phyloP scores from a whole-genome alignment of 768 basidiomycete genomes.

The Cyclocybe cylindracea region DNA sequence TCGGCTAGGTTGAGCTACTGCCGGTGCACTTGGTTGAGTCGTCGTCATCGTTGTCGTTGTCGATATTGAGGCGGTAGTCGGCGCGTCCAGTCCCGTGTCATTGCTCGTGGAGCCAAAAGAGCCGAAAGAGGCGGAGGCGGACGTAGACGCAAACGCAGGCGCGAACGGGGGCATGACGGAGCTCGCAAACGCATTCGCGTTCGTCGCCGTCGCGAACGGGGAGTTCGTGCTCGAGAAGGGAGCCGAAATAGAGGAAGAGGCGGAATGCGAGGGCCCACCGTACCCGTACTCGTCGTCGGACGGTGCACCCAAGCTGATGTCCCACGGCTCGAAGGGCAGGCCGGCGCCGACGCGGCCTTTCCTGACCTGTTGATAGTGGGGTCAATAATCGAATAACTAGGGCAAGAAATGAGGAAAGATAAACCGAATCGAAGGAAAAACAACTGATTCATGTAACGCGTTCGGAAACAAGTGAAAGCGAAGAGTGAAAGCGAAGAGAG shows the following conservation, averaged over 20 bases:
- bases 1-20: too few species aligned
- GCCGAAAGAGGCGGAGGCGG: neutral
- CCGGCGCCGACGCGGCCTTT: slow-evolving; percentile 54
- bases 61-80: neutral
- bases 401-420: too few species aligned
- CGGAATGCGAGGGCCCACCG: slow-evolving; percentile 8
- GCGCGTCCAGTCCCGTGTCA: neutral
- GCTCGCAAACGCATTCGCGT: neutral
- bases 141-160: neutral
- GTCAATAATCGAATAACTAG: too few species aligned
- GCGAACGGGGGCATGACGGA: neutral
- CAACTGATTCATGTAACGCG: too few species aligned
- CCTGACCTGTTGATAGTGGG: slow-evolving; percentile 51
- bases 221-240: neutral
- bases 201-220: neutral
- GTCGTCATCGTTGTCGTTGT: neutral
- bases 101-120: neutral
- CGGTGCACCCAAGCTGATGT: slow-evolving; percentile 18
- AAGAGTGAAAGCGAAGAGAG: too few species aligned
- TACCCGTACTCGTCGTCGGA: slow-evolving; percentile 20
- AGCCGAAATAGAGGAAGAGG: slow-evolving; percentile 17
- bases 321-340: slow-evolving; percentile 58
- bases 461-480: too few species aligned
- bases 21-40: neutral
- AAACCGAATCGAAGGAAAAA: too few species aligned